A percentile compares a stretch with the other conserved stretches of the same genome.
Evolutionary conservation across 257 asterid genomes (phyloP).

Genomic region (Solanum bukasovii): DNA sequence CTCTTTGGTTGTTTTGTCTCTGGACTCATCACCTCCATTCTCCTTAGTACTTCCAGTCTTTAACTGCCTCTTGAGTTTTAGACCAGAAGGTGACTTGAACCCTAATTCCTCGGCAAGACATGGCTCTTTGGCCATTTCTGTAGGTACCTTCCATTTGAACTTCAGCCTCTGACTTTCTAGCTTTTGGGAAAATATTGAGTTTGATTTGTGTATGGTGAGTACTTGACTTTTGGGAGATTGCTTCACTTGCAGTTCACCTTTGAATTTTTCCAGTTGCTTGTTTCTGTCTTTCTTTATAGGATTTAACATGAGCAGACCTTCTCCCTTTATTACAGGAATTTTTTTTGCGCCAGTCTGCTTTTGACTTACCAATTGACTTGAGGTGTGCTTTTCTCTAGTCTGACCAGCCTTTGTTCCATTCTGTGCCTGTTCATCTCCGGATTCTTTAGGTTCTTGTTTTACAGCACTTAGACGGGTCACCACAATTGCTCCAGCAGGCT

Average conservation of each 20-base stretch:
- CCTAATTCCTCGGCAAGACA: constrained; percentile 12
- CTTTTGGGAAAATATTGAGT: constrained; percentile 1
- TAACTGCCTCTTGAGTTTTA: constrained; percentile 3
- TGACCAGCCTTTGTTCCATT: background rate
- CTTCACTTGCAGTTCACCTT: constrained; percentile 12
- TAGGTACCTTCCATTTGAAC: background rate
- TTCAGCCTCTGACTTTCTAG: constrained; percentile 4
- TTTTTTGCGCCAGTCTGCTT: background rate
- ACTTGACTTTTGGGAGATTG: constrained; percentile 2
- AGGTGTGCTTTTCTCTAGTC: background rate
- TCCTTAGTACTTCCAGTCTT: background rate
- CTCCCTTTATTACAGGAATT: constrained; percentile 4
- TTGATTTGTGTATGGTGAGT: background rate
- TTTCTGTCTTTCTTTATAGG: constrained; percentile 6
- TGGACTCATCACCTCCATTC: background rate
- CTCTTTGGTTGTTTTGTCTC: background rate
- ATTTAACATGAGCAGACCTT: background rate
- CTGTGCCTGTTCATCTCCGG: constrained; percentile 4
- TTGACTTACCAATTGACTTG: constrained; percentile 10
- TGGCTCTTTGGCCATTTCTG: constrained; percentile 3
- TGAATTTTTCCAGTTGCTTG: constrained; percentile 3
- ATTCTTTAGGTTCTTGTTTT: constrained; percentile 7
- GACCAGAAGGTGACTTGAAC: constrained; percentile 1
- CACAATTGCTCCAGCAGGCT: constrained; percentile 15
- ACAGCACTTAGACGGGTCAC: constrained; percentile 2